phyloP scores from a whole-genome alignment of 805 yeast species.

The Kregervanrija pseudodelftensis region DNA sequence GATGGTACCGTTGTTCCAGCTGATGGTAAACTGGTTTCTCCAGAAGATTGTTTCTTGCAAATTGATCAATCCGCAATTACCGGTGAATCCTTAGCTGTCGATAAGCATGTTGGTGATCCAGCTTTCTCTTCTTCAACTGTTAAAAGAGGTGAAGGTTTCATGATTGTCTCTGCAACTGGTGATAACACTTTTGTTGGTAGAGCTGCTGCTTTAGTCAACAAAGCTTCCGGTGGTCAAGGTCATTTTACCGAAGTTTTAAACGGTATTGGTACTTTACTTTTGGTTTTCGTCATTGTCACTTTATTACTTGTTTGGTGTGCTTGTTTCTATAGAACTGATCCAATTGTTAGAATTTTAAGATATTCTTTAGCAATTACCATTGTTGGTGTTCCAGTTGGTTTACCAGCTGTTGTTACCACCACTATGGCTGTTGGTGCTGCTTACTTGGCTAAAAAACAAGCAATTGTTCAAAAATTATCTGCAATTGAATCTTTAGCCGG shows the following conservation, averaged over 20 bases:
- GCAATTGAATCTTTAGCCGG: conserved; percentile 97
- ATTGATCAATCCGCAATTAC: conserved; percentile 96
- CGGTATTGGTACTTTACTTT: conserved; percentile 92
- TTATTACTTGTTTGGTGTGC: conserved; percentile 88
- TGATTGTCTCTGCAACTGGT: conserved; percentile 94
- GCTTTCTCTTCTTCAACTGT: conserved; percentile 90
- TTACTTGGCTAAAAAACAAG: conserved; percentile 93
- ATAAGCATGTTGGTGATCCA: conserved; percentile 82
- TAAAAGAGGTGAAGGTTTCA: conserved; percentile 91
- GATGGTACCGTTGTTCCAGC: conserved; percentile 92
- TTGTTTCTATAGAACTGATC: conserved; percentile 86
- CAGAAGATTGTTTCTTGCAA: conserved; percentile 76
- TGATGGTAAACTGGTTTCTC: conserved; percentile 80
- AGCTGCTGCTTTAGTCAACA: conserved; percentile 94
- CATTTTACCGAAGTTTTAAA: conserved; percentile 96
- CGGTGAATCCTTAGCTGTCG: conserved; percentile 96
- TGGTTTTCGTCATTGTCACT: conserved; percentile 83
- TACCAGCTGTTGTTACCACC: conserved; percentile 97
- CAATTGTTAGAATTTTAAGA: conserved; percentile 81
- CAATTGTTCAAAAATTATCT: conserved; percentile 93
- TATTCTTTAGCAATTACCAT: conserved; percentile 93
- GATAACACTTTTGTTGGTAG: conserved; percentile 94
- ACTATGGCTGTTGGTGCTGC: conserved; percentile 99
- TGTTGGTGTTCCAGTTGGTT: conserved; percentile 98
- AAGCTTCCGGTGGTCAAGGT: conserved; percentile 89